phyloP scores from a whole-genome alignment of 2,329 filamentous ascomycete genomes.

The Lachnellula occidentalis region DNA sequence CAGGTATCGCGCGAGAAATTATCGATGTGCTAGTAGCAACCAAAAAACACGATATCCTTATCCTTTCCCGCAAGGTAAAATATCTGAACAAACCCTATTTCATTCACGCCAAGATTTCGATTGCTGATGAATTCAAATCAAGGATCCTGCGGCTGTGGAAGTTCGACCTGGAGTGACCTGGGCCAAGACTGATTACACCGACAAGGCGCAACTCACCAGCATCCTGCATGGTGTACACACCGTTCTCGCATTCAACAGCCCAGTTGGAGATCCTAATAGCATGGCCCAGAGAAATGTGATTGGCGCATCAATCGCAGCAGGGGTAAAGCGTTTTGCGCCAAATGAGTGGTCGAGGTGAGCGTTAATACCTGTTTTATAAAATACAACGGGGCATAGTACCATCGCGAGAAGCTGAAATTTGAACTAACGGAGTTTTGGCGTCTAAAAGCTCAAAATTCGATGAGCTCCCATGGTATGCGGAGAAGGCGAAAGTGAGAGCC shows the following conservation, averaged over 20 bases:
- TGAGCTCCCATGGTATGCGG: slow-evolving; percentile 39
- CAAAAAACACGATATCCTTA: slow-evolving; percentile 46
- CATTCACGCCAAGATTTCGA: no score
- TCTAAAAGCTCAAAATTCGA: slow-evolving; percentile 28
- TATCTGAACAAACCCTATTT: not conserved
- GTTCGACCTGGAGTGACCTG: slow-evolving; percentile 33
- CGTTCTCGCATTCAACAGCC: slow-evolving; percentile 42
- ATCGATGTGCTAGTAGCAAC: slow-evolving; percentile 44
- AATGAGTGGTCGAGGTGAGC: slow-evolving; percentile 35
- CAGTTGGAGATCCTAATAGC: slow-evolving; percentile 26
- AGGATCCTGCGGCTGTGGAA: slow-evolving; percentile 22
- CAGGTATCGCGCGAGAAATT: slow-evolving; percentile 49
- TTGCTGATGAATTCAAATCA: not conserved
- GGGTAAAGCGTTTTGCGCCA: slow-evolving; percentile 34
- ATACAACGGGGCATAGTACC: not conserved
- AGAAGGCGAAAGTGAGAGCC: slow-evolving; percentile 36
- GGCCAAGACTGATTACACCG: slow-evolving; percentile 37
- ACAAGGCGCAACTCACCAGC: slow-evolving; percentile 33
- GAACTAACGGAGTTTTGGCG: slow-evolving; percentile 1
- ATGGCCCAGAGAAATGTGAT: slow-evolving; percentile 32
- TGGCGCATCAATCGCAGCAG: slow-evolving; percentile 32
- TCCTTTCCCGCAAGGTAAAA: slow-evolving; percentile 33
- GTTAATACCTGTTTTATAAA: not conserved
- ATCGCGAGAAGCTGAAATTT: not conserved
- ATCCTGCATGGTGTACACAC: slow-evolving; percentile 43